Evolutionary conservation across 495 filamentous ascomycete genomes (phyloP), one percentile per base, ranked within the genome.

Genomic region (Pseudotulostoma volvatum): DNA sequence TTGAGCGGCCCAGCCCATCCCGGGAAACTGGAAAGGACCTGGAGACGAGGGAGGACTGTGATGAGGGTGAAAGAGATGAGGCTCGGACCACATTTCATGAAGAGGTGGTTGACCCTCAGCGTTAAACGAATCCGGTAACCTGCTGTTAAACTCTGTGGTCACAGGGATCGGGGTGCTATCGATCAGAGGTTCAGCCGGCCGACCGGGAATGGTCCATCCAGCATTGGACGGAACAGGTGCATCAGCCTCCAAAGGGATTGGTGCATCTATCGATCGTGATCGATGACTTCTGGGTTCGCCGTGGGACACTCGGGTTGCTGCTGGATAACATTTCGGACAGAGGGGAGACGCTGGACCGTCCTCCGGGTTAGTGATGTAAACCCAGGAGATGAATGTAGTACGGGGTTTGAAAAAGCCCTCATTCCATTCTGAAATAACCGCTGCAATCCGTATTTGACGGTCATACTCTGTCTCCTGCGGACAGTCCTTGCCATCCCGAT

Each of bases 371-470:
- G 51, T 54, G 2, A 64, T 53, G 39, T 67, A 64, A 19, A 55
- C 47, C 38, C 56, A 61, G 5, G 47, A 42, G 13, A 71, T 54
- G 1, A 52, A 48, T 18, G 56, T 49, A 16, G 48, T 55, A 33
- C 68, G 62, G 11, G 54, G 59, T 2, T 54, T 55, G 31, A 72
- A 72, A 33, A 72, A 72, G 23, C 55, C 59, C 35, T 63, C 56
- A 37, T 72, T 72, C 68, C 68, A 72, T 46, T 71, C 67, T 8
- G 51, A 52, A 17, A 70, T 52, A 3, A 67, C 61, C 5, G 60
- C 58, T 20, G 59, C 35, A 20, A 71, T 61, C 9, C 61, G 56
- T 7, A 48, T 44, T 31, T 46, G 53, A 5, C 65, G 58, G 43
- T 66, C 48, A 18, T 62, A 59, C 35, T 65, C 57, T 0, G 60